Evolutionary conservation across 1,139 yeast genomes (phyloP).

Genomic region (Geotrichum siamense): DNA sequence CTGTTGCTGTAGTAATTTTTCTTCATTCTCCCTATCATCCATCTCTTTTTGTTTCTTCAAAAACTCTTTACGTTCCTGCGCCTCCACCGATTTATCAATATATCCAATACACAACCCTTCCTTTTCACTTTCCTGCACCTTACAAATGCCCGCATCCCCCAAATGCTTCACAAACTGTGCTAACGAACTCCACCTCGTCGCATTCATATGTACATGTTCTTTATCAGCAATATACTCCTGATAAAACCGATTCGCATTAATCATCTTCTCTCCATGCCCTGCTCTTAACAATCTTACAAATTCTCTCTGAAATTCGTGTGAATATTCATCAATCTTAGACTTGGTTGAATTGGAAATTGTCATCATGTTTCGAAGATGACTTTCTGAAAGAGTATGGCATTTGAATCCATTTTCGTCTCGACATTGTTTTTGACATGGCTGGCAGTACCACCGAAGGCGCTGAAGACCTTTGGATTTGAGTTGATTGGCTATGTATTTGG

Average conservation of each 20-base stretch:
- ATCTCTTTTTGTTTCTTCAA: constrained; percentile 34
- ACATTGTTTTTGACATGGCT: constrained; percentile 86
- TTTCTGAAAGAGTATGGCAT: constrained; percentile 72
- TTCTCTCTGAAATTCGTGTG: constrained; percentile 52
- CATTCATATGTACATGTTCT: constrained; percentile 83
- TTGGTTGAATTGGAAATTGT: constrained; percentile 20
- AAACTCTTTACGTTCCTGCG: constrained; percentile 36
- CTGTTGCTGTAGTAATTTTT: constrained; percentile 46
- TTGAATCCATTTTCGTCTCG: constrained; percentile 93
- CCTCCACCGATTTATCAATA: constrained; percentile 47
- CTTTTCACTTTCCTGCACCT: constrained; percentile 44
- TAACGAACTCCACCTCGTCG: constrained; percentile 72
- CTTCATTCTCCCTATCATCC: constrained; percentile 42
- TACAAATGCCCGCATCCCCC: constrained; percentile 52
- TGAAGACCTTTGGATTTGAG: constrained; percentile 81
- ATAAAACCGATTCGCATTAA: constrained; percentile 79
- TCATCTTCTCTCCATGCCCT: constrained; percentile 73
- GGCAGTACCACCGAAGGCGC: constrained; percentile 81
- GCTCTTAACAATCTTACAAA: constrained; percentile 57
- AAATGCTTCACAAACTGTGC: constrained; percentile 63
- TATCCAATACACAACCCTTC: constrained; percentile 46
- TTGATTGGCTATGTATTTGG: constrained; percentile 72
- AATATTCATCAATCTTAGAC: constrained; percentile 51
- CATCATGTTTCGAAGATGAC: constrained; percentile 56
- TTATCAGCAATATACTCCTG: constrained; percentile 74